Evolutionary conservation across 164 flowering plant species (phyloP), one percentile per base, ranked within the genome.

Genomic region (Warburgia ugandensis): DNA sequence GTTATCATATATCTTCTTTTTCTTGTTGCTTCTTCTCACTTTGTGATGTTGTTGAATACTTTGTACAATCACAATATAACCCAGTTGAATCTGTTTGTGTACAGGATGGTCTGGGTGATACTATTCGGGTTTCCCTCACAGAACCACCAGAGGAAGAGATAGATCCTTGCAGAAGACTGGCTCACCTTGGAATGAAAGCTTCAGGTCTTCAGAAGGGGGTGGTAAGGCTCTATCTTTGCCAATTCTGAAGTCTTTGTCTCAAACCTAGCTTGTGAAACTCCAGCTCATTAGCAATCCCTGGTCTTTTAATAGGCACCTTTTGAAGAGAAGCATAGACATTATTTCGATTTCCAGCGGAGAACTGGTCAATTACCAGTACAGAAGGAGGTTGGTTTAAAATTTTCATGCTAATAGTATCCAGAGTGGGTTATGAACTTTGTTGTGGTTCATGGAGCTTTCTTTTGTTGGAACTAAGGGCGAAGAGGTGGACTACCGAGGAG

Each of bases 91-190:
- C 41, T 45, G 32, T 33, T 32, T 22, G 22, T n/a, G n/a, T 65
- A 56, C 84, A 91, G 98, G 98, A 91, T 72, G 98, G 98, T 60
- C 56, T 91, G 67, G 96, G 98, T 19, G 96, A 91, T 70, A 91
- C 98, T 44, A 85, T 91, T 48, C 75, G 98, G 61, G 96, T 91
- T 43, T 91, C 98, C 45, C 95, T 91, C 39, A 91, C 98, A 17
- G 98, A 91, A 68, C 74, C 92, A 54, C 98, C 98, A 29, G 98
- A 85, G 58, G 78, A 79, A 63, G 98, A 91, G 73, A 91, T 91
- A 58, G 96, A 91, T 62, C 98, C 96, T 37, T 91, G 96, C 66
- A 74, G 75, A 72, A 80, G 83, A 56, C 72, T 91, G 65, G 98
- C 95, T 39, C 77, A 83, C 72, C 88, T 91, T 63, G 98, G 98